Percentiles rank a stretch among this genome's conserved stretches.
Evolutionary conservation across 2,329 filamentous ascomycete species (phyloP).

Genomic region (Kalmusia sp.): DNA sequence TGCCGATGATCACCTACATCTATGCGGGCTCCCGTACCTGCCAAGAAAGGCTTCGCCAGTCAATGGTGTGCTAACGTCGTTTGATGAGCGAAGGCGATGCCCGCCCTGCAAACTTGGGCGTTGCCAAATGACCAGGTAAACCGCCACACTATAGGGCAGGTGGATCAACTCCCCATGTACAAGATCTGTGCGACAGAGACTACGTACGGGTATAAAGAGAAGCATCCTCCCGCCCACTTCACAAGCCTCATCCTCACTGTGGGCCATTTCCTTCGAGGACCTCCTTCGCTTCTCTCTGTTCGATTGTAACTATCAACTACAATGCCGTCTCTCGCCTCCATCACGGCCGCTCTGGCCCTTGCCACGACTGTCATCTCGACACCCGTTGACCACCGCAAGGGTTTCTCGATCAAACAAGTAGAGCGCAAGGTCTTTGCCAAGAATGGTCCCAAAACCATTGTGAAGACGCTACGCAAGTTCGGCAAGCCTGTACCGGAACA

Average conservation of each 20-base stretch:
- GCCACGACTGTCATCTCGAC: slow-evolving; percentile 31
- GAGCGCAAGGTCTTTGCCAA: slow-evolving; percentile 38
- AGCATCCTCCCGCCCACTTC: slow-evolving; percentile 24
- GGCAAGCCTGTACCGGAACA: slow-evolving; percentile 36
- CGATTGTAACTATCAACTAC: slow-evolving; percentile 8
- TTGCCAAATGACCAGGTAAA: slow-evolving; percentile 6
- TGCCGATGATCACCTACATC: slow-evolving; percentile 20
- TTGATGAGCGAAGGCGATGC: slow-evolving; percentile 35
- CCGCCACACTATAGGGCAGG: slow-evolving; percentile 10
- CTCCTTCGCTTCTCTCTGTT: slow-evolving; percentile 17
- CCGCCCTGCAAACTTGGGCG: slow-evolving; percentile 13
- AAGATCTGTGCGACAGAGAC: slow-evolving; percentile 13
- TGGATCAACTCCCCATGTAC: background rate
- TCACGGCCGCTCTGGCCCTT: slow-evolving; percentile 42
- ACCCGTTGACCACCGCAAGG: slow-evolving; percentile 38
- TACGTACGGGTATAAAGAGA: slow-evolving; percentile 37
- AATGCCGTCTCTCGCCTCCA: slow-evolving; percentile 43
- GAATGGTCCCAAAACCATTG: slow-evolving; percentile 47
- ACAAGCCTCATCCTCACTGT: slow-evolving; percentile 19
- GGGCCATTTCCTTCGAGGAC: slow-evolving; percentile 18
- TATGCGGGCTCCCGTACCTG: slow-evolving; percentile 28
- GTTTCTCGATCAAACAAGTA: slow-evolving; percentile 43
- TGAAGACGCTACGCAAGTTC: slow-evolving; percentile 51
- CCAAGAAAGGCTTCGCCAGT: slow-evolving; percentile 34
- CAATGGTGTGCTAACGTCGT: slow-evolving; percentile 27